Base-by-base conservation (phyloP, 805 yeast species). In the Wickerhamomyces hampshirensis region DNA sequence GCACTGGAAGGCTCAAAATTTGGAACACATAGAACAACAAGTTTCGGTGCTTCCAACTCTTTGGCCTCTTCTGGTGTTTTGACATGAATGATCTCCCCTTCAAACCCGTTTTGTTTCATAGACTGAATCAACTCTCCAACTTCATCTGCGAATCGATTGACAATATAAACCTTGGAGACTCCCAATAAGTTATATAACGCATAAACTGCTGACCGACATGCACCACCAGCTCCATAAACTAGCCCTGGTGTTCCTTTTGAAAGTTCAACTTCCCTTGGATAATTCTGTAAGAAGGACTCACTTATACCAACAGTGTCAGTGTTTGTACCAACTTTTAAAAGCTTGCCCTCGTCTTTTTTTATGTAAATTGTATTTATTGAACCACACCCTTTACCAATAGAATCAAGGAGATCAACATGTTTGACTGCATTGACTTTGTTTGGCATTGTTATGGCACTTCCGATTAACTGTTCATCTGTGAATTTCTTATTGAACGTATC, bases 171-270 rank as follows among this genome's bases (percentile, higher is more conserved):
- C 15, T 47, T 49, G 21, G 51, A 48, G 13, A 44, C 53, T 9
- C 50, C 48, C n/a, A 51, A 37, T 3, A 51, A 39, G 23, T 43
- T 43, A 28, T 47, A 38, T 6, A 51, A 33, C 1, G 56, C 53
- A 34, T 44, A 51, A 6, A 51, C 47, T 1, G 56, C 54, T 4
- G 53, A 50, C 23, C 56, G 46, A 34, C 56, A 49, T 5, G 56
- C 56, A 37, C 56, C 56, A 34, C 56, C 56, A 28, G 53, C 56
- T 21, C 56, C 56, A 19, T 51, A 51, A 2, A 51, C 46, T 8
- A 51, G 27, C 10, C 56, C 56, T 4, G 56, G 54, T 10, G 33
- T 13, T 1, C 44, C 45, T 16, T 33, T 33, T 18, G 30, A 38
- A 3, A 23, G n/a, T 6, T 31, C 34, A 7, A 37, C 40, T 18